Base-by-base conservation (phyloP, 768 basidiomycete genomes). In the Tylopilus balloui region DNA sequence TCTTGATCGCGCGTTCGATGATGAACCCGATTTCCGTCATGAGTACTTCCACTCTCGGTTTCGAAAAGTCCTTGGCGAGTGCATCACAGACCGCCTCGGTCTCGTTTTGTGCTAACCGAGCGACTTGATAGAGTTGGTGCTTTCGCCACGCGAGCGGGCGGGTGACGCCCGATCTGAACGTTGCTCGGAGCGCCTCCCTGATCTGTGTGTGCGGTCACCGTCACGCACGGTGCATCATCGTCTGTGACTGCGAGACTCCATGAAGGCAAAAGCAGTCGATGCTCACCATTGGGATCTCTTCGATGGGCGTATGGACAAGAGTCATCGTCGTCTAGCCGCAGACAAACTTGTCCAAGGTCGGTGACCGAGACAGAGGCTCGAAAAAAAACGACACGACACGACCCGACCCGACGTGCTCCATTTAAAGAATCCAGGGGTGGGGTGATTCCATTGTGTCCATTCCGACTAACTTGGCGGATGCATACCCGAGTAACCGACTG, bases 31-130 rank as follows among this genome's bases (percentile, higher is more conserved):
- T 45, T 56, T 89, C 87, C 42, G 56, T 51, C 50, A 70, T 50
- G 23, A 73, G 64, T 0, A 68, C 54, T 9, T 66, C 64, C 7
- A 55, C 23, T 25, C 61, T 68, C 1, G 80, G 81, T 23, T 75
- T 74, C 1, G 75, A 73, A 1, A 84, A 63, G 52, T 86, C 84
- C 12, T 56, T 52, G n/a, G 53, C 39, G 13, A 68, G n/a, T 2
- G 67, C 76, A 2, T 75, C 73, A 13, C 71, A 71, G 42, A 88
- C 61, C 4, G 69, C 73, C 4, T 79, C 71, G 4, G 69, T 57
- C 63, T 89, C 83, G n/a, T 86, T 80, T 55, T 86, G 78, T 20
- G 74, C 65, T 67, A 86, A 67, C 20, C 73, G 77, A 21, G 78
- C 81, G 27, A 88, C 72, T 54, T 83, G 80, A 37, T 72, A 69